A percentile compares a stretch with the other conserved stretches of the same genome.
These are phyloP conservation scores for Wallacemonas sp. DNA, from an alignment of 208 protist genomes.

Conservation along the genomic window DNA sequence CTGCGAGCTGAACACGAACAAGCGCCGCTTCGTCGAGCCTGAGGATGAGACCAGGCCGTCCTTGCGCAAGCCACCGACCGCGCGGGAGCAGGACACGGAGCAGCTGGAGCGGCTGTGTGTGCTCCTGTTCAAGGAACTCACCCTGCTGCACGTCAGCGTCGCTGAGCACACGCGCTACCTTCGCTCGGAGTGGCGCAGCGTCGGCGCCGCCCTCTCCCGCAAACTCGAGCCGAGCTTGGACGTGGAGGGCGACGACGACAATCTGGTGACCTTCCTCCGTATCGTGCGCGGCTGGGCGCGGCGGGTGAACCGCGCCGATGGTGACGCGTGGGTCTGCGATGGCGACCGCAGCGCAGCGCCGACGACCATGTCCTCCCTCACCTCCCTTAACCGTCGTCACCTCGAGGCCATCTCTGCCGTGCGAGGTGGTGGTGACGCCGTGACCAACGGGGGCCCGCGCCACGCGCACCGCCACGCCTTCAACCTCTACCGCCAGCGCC, in stretches of 20 bases:
- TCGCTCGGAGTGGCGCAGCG: conserved; percentile 15
- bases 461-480: conserved; percentile 18
- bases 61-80: conserved; percentile 10
- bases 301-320: background rate
- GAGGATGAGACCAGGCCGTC: background rate
- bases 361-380: background rate
- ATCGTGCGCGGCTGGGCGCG: conserved; percentile 11
- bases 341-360: background rate
- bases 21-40: background rate
- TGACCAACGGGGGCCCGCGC: background rate
- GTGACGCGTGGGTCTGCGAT: conserved; percentile 3
- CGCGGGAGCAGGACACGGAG: conserved; percentile 6
- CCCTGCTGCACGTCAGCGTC: conserved; percentile 28
- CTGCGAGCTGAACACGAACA: conserved; percentile 9
- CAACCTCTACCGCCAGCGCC: conserved; percentile 23
- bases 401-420: conserved; percentile 1
- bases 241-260: conserved; percentile 17
- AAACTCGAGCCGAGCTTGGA: conserved; percentile 9
- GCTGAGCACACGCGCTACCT: conserved; percentile 21
- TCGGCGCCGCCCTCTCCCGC: background rate
- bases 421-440: background rate
- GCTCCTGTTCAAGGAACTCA: conserved; percentile 38
- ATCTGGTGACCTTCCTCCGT: conserved; percentile 10
- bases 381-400: background rate
- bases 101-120: conserved; percentile 18